Evolutionary conservation across 2,329 filamentous ascomycete genomes (phyloP), one percentile per base, ranked within the genome.

Genomic region (Fusarium tricinctum): DNA sequence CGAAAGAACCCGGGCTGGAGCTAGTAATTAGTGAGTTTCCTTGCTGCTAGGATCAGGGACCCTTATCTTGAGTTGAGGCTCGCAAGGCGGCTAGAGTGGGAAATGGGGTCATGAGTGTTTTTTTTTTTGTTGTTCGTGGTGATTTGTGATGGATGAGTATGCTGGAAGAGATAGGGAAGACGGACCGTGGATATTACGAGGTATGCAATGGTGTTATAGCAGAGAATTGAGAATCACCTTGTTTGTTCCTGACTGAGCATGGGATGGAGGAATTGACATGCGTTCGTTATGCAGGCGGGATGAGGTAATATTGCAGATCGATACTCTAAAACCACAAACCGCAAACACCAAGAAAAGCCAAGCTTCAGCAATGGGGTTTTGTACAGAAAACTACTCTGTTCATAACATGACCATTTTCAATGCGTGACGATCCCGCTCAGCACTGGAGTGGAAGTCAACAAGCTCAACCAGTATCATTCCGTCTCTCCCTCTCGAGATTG

Each of bases 1-100:
- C 68, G 68, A 70, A 71, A 70, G 68, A 66, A 69, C 68, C 68
- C 68, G 63, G 42, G 33, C 23, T 28, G 14, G 26, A 55, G 33
- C 57, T 62, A 63, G 59, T 35, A 49, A n/a, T 62, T 62, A 63
- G 59, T 35, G 56, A 30, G 40, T 35, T 30, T 30, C 17, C 20
- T 26, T 28, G 22, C 28, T 53, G 22, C 56, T 46, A 43, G 59
- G 51, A 52, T 45, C 28, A 55, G 38, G 55, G 65, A 58, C 66
- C 53, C 66, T 69, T 69, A 69, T 69, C 56, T 58, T 35, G 46
- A 39, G 47, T 50, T 66, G 53, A 52, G 46, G 56, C 42, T 54
- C 51, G 45, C 51, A 2, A 23, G 23, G 23, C 23, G 23, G 22
- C 22, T 57, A 57, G 44, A 38, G 33, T 28, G 42, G 42, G 19